These are phyloP conservation scores for Hypoxylon rickii DNA, from an alignment of 495 filamentous ascomycete genomes.

Conservation along the genomic window DNA sequence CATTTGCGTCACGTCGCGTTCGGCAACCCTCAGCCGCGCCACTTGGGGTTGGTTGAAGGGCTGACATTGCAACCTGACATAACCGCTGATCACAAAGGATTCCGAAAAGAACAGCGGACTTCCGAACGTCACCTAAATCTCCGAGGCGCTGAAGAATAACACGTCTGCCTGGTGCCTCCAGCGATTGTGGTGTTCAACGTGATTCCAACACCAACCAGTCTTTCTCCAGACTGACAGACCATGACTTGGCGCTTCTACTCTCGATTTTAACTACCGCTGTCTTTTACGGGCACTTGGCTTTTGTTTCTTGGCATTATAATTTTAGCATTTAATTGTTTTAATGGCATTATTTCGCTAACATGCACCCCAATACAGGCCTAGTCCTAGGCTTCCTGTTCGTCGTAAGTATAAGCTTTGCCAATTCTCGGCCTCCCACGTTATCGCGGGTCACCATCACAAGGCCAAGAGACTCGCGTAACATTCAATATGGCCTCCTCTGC, in stretches of 20 bases:
- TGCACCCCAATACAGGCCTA: constrained; percentile 33
- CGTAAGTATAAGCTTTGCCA: constrained; percentile 21
- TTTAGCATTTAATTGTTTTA: neutral
- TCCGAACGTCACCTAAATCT: no score
- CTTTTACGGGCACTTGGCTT: no score
- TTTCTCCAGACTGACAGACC: neutral
- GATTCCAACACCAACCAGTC: neutral
- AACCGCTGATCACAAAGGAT: neutral
- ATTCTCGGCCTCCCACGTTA: neutral
- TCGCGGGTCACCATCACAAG: no score
- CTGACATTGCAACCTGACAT: neutral
- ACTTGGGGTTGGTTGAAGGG: neutral
- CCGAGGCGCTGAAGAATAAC: no score
- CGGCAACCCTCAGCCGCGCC: neutral
- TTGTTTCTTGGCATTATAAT: neutral
- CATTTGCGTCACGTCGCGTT: neutral
- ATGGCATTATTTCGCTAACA: constrained; percentile 5
- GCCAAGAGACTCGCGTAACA: no score
- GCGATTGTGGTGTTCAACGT: neutral
- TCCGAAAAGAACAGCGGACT: no score
- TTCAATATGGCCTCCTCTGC: no score
- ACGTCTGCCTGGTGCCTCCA: neutral
- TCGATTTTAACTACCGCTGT: no score
- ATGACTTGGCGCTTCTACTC: constrained; percentile 1
- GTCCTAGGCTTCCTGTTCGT: constrained; percentile 35